Evolutionary conservation across 768 basidiomycete genomes (phyloP).

Genomic region (Lentinus brumalis): DNA sequence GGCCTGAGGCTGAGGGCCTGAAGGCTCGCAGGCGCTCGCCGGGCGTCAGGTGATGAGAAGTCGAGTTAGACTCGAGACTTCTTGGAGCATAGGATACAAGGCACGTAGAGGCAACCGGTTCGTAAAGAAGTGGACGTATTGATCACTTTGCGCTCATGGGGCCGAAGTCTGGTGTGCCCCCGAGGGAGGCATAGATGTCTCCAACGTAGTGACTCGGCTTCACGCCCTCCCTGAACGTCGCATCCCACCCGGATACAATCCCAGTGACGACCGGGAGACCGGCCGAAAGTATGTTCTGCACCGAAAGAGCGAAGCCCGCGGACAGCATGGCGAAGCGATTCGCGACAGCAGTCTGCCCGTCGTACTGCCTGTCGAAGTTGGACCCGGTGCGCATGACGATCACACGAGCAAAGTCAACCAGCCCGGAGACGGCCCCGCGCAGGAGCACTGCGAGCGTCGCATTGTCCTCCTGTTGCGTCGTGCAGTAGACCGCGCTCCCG

Average conservation of each 20-base stretch:
- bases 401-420: slow-evolving; percentile 40
- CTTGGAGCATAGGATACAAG: no score
- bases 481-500: slow-evolving; percentile 34
- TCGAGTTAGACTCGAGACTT: no score
- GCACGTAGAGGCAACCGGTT: no score
- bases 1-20: no score
- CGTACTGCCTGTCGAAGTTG: slow-evolving; percentile 35
- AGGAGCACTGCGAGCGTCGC: slow-evolving; percentile 40
- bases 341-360: slow-evolving; percentile 24
- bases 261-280: slow-evolving; percentile 40
- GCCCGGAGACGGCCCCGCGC: slow-evolving; percentile 33
- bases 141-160: slow-evolving; percentile 12
- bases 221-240: slow-evolving; percentile 35
- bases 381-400: slow-evolving; percentile 41
- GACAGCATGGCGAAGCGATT: slow-evolving; percentile 34
- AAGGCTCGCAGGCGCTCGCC: no score
- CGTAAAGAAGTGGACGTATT: no score
- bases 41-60: no score
- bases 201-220: slow-evolving; percentile 34
- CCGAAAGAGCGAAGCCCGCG: slow-evolving; percentile 33
- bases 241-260: slow-evolving; percentile 39
- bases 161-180: slow-evolving; percentile 32
- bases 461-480: slow-evolving; percentile 44
- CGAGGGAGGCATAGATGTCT: slow-evolving; percentile 31
- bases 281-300: slow-evolving; percentile 40